Evolutionary conservation across 352 stramenopile species (phyloP).

Genomic region (Pythium apleroticum): DNA sequence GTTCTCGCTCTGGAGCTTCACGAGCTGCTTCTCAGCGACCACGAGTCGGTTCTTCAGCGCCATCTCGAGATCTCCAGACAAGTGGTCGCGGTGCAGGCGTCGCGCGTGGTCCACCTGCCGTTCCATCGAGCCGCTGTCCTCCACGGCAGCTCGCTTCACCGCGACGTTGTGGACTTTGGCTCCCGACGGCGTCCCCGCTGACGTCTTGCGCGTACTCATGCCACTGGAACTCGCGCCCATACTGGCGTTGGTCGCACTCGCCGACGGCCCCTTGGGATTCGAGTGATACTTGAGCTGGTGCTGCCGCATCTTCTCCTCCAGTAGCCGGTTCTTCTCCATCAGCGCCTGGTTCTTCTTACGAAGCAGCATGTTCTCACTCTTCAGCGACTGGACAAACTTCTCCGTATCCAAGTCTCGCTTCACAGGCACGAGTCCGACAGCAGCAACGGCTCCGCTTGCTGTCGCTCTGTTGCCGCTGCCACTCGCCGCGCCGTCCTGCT

Average conservation of each 20-base stretch:
- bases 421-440: conserved; percentile 21
- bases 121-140: conserved; percentile 31
- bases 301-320: conserved; percentile 56
- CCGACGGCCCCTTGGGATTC: conserved; percentile 22
- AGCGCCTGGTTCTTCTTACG: conserved; percentile 75
- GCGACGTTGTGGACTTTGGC: conserved; percentile 18
- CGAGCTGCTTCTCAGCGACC: conserved; percentile 65
- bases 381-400: conserved; percentile 77
- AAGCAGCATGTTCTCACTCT: conserved; percentile 69
- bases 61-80: conserved; percentile 60
- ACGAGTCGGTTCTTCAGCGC: conserved; percentile 73
- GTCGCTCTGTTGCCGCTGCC: background rate
- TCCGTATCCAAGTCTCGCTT: conserved; percentile 77
- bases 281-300: conserved; percentile 30
- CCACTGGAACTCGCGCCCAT: conserved; percentile 3
- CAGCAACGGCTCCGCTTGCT: background rate
- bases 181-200: conserved; percentile 1
- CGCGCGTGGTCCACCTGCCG: conserved; percentile 45
- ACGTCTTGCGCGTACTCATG: background rate
- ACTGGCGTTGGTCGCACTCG: conserved; percentile 24
- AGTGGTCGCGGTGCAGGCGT: conserved; percentile 49
- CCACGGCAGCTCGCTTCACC: background rate
- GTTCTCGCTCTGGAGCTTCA: conserved; percentile 73
- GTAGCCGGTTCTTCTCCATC: conserved; percentile 63
- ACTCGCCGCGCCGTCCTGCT: conserved; percentile 48